phyloP scores from a whole-genome alignment of 192 early-diverging fungal species.

The Podila verticillata region DNA sequence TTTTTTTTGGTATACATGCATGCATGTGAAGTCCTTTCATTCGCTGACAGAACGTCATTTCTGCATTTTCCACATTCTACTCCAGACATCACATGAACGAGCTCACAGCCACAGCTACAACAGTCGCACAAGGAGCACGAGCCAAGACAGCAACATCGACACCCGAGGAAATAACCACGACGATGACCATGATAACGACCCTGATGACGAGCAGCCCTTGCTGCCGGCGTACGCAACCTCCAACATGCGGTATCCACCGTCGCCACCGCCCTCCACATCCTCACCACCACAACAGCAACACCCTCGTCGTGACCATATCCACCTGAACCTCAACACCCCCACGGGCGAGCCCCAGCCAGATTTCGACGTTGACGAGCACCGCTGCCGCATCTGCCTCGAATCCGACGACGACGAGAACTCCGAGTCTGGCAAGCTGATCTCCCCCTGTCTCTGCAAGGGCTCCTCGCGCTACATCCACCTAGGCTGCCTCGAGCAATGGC shows the following conservation, averaged over 20 bases:
- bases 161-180: too few relatives aligned
- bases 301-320: not conserved
- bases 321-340: not conserved
- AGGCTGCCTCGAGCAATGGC: slow-evolving; percentile 36
- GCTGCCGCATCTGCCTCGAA: slow-evolving; percentile 48
- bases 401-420: slow-evolving; percentile 18
- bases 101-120: too few relatives aligned
- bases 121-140: too few relatives aligned
- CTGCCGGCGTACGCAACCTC: not conserved
- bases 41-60: too few relatives aligned
- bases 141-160: too few relatives aligned
- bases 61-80: too few relatives aligned
- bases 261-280: not conserved
- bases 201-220: not conserved
- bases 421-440: slow-evolving; percentile 16
- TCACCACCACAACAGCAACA: not conserved
- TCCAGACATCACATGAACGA: too few relatives aligned
- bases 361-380: slow-evolving; percentile 7
- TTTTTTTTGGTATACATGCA: too few relatives aligned
- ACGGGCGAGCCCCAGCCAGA: not conserved
- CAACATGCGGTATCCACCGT: not conserved
- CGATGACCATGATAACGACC: not conserved
- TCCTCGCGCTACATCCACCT: slow-evolving; percentile 38
- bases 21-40: too few relatives aligned
- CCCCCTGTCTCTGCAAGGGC: slow-evolving; percentile 41